Evolutionary conservation across 345 rosid species (phyloP).

Genomic region (Eucalyptus tenuipes): DNA sequence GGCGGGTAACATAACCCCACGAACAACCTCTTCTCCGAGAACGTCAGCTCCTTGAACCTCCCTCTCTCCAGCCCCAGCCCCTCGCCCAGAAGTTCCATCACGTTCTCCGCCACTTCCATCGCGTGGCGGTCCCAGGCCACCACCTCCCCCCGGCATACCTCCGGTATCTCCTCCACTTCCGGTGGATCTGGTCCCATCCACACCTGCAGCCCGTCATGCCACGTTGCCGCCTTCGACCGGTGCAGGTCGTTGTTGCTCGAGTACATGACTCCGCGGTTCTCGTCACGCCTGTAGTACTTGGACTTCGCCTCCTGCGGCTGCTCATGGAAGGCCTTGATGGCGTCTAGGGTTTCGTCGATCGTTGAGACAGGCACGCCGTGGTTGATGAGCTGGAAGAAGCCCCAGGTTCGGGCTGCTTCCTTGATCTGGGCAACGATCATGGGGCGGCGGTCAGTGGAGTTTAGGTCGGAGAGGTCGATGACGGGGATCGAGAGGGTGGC

Average conservation of each 20-base stretch:
- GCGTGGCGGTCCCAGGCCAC: conserved; percentile 6
- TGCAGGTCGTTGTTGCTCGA: conserved; percentile 7
- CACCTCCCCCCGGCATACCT: conserved; percentile 4
- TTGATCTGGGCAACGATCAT: background rate
- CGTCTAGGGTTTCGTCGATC: background rate
- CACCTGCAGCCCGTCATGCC: conserved; percentile 22
- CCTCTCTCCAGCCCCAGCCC: conserved; percentile 12
- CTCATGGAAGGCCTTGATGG: conserved; percentile 8
- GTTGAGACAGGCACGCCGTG: conserved; percentile 1
- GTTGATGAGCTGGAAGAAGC: conserved; percentile 19
- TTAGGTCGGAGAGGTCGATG: conserved; percentile 1
- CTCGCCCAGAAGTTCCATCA: conserved; percentile 29
- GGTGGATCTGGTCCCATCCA: conserved; percentile 7
- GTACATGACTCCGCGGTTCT: background rate
- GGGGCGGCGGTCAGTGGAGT: background rate
- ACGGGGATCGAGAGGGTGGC: background rate
- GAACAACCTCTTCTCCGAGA: background rate
- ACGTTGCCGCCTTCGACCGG: background rate
- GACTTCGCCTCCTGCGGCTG: background rate
- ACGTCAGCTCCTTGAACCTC: conserved; percentile 12
- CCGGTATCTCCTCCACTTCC: conserved; percentile 5
- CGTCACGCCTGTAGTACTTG: conserved; percentile 1
- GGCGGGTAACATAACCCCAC: conserved; percentile 13
- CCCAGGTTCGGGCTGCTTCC: conserved; percentile 8
- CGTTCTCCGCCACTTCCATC: conserved; percentile 6